Percentiles rank a stretch among this genome's conserved stretches.
Evolutionary conservation across 371 early-diverging fungal species (phyloP).

Genomic region (Mortierella sp.): DNA sequence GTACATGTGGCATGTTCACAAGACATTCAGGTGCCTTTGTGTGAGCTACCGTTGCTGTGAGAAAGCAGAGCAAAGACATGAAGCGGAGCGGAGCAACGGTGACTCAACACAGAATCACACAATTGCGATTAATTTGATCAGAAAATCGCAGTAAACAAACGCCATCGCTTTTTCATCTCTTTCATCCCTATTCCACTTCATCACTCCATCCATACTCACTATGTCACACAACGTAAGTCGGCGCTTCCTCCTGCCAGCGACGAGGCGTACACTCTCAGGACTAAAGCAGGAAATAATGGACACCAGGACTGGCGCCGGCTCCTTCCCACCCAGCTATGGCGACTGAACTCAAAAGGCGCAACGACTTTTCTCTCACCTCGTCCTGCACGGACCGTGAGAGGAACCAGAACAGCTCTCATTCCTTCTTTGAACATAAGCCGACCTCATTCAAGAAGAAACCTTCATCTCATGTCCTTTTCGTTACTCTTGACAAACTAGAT

Average conservation of each 20-base stretch:
- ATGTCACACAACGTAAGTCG: conserved; percentile 23
- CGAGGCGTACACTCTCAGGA: neutral
- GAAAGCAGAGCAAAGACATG: neutral
- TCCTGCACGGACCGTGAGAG: conserved; percentile 7
- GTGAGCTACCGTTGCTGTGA: neutral
- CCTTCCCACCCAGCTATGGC: neutral
- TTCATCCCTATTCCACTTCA: neutral
- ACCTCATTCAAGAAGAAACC: neutral
- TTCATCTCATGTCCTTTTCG: neutral
- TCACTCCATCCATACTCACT: neutral
- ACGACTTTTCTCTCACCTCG: neutral
- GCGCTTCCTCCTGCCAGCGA: neutral
- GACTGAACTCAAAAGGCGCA: neutral
- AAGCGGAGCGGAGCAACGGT: neutral
- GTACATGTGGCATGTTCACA: neutral
- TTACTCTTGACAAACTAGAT: conserved; percentile 13
- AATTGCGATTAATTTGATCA: conserved; percentile 3
- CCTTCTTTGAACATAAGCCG: neutral
- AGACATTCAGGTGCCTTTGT: neutral
- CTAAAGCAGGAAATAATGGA: neutral
- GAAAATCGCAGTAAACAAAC: neutral
- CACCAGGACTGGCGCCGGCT: neutral
- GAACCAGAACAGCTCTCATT: neutral
- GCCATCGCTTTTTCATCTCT: neutral
- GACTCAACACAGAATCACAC: neutral